A percentile compares a stretch with the other conserved stretches of the same genome.
phyloP scores from a whole-genome alignment of 768 basidiomycete genomes.

The Tylopilus balloui region DNA sequence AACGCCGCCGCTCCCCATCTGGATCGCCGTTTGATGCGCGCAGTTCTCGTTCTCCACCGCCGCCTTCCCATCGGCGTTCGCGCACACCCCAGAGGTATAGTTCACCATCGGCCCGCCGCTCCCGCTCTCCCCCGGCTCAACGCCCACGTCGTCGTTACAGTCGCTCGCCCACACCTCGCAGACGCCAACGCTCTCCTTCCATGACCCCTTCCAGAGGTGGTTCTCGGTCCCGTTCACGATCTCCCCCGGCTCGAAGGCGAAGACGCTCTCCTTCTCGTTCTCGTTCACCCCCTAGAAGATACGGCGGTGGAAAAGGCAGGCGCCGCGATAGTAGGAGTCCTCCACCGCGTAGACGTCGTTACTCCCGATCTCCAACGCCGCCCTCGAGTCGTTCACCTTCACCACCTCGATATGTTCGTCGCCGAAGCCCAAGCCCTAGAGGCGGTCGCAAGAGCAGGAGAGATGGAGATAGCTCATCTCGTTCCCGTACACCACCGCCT shows the following conservation, averaged over 20 bases:
- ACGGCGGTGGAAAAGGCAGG: conserved; percentile 14
- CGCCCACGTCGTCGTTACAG: conserved; percentile 25
- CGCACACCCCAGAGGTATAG: conserved; percentile 31
- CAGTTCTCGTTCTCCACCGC: conserved; percentile 38
- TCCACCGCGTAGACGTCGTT: conserved; percentile 37
- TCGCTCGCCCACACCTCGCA: conserved; percentile 26
- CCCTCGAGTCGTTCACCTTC: conserved; percentile 42
- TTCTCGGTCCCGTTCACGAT: conserved; percentile 40
- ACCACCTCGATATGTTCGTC: conserved; percentile 37
- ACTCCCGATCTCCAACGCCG: conserved; percentile 45
- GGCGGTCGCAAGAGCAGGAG: conserved; percentile 24
- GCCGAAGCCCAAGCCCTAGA: conserved; percentile 42
- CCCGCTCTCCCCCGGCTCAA: conserved; percentile 28
- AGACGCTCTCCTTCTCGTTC: conserved; percentile 32
- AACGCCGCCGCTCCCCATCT: conserved; percentile 43
- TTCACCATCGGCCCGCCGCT: conserved; percentile 37
- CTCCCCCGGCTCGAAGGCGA: conserved; percentile 39
- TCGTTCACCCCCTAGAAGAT: conserved; percentile 28
- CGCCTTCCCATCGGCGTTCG: conserved; percentile 32
- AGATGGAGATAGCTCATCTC: conserved; percentile 31
- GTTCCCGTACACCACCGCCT: conserved; percentile 34
- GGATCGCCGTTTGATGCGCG: conserved; percentile 34
- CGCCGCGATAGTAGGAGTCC: conserved; percentile 32
- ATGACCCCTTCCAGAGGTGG: conserved; percentile 32
- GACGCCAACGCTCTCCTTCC: conserved; percentile 32